Base-by-base conservation (phyloP, 495 filamentous ascomycete genomes). In the Penicillium coffeae region DNA sequence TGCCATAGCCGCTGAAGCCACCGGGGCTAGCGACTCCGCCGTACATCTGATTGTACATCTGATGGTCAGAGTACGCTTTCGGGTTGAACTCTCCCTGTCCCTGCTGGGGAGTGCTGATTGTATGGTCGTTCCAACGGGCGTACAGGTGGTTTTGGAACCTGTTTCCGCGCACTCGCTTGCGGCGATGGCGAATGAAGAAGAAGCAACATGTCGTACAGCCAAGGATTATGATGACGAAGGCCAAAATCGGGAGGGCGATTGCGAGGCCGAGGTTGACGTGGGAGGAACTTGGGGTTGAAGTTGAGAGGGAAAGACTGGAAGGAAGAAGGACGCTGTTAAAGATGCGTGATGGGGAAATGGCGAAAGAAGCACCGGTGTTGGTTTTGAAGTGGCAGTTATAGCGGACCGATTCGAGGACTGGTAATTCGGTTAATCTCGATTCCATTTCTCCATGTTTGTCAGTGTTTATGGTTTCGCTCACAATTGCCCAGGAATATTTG, bases 401-500 rank as follows among this genome's bases (percentile, higher is more conserved):
- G 3, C 72, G 69, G 43, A 78, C 63, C 19, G 74, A 64, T 57
- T 75, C 71, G 47, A 80, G 62, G 58, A 78, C 76, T 80, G 46
- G n/a, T 14, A 30, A 30, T 30, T 40, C 19, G 9, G 21, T 12
- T 9, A 18, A 18, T 36, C 51, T 19, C 44, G 47, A 7, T 38
- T 9, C 12, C 12, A 19, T 27, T 14, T 15, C 13, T 15, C 21
- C 18, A 22, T 21, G 14, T 20, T 34, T 50, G 10, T 14, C 30
- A 51, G 33, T 1, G 12, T 8, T 21, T 44, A n/a, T n/a, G n/a
- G n/a, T n/a, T n/a, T n/a, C n/a, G n/a, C n/a, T n/a, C n/a, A 80
- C 76, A 80, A 50, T 80, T 80, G 19, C 72, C 68, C 38, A 78
- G 47, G 47, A 71, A 78, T 3, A 69, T 50, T 44, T 78, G 72